These are phyloP conservation scores for Saccharomyces kudriavzevii DNA, from an alignment of 805 yeast species.

Conservation along the genomic window DNA sequence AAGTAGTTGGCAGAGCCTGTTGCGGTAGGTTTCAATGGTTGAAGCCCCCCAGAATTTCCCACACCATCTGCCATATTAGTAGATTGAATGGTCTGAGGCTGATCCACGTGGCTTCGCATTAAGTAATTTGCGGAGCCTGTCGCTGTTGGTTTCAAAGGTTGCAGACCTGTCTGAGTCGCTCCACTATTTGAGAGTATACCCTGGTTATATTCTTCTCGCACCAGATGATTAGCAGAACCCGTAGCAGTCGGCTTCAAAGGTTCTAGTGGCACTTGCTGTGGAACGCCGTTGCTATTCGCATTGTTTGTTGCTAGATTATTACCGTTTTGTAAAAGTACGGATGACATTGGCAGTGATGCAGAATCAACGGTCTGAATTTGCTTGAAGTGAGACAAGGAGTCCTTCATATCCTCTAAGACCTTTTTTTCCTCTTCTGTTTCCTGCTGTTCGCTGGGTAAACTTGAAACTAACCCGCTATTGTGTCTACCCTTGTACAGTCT, in stretches of 20 bases:
- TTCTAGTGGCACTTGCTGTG: constrained; percentile 18
- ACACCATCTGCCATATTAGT: not conserved
- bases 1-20: constrained; percentile 30
- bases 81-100: not conserved
- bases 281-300: not conserved
- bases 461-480: constrained; percentile 23
- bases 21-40: constrained; percentile 30
- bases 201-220: constrained; percentile 19
- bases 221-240: constrained; percentile 28
- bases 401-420: constrained; percentile 65
- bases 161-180: constrained; percentile 3
- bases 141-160: constrained; percentile 32
- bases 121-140: constrained; percentile 36
- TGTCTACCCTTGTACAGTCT: constrained; percentile 32
- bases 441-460: constrained; percentile 27
- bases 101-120: constrained; percentile 18
- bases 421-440: constrained; percentile 59
- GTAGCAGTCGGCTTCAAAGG: constrained; percentile 31
- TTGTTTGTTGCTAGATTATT: not conserved
- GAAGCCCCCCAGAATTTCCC: constrained; percentile 7
- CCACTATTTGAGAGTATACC: not conserved
- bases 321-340: not conserved
- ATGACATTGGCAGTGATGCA: constrained; percentile 10
- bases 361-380: constrained; percentile 69
- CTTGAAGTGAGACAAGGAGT: constrained; percentile 64